These are phyloP conservation scores for Panaeolus cyanescens DNA, from an alignment of 768 basidiomycete species.

Conservation along the genomic window DNA sequence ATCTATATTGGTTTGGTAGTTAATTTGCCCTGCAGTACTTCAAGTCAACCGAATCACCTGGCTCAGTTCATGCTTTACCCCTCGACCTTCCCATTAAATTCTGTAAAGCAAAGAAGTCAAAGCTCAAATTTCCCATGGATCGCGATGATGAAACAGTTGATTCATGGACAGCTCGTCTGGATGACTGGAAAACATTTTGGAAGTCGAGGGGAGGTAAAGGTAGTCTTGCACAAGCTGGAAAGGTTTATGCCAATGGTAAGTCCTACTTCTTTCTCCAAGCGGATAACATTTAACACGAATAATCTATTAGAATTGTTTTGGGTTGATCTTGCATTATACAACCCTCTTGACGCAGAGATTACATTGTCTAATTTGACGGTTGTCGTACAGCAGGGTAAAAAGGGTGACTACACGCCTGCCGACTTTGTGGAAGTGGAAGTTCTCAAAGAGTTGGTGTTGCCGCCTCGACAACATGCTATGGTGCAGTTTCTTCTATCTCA, in stretches of 20 bases:
- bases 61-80: slow-evolving; percentile 40
- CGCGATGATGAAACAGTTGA: slow-evolving; percentile 39
- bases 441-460: slow-evolving; percentile 51
- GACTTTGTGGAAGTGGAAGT: slow-evolving; percentile 57
- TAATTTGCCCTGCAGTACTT: slow-evolving; percentile 58
- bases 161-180: slow-evolving; percentile 68
- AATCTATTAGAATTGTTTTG: slow-evolving; percentile 65
- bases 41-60: slow-evolving; percentile 51
- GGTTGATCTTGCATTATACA: slow-evolving; percentile 69
- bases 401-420: slow-evolving; percentile 26
- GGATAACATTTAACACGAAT: background rate
- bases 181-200: slow-evolving; percentile 66
- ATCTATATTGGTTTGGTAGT: background rate
- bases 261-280: background rate
- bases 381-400: slow-evolving; percentile 42
- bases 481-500: background rate
- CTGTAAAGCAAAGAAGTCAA: slow-evolving; percentile 58
- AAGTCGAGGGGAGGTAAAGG: slow-evolving; percentile 53
- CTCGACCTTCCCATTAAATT: slow-evolving; percentile 69
- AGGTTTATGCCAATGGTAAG: slow-evolving; percentile 66
- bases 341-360: slow-evolving; percentile 78
- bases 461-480: background rate
- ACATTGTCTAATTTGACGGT: slow-evolving; percentile 64
- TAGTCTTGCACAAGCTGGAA: slow-evolving; percentile 52
- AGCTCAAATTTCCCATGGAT: slow-evolving; percentile 58